A percentile compares a stretch with the other conserved stretches of the same genome.
Conservation (phyloP, 345 rosid genomes). For the Citrus glauca region DNA sequence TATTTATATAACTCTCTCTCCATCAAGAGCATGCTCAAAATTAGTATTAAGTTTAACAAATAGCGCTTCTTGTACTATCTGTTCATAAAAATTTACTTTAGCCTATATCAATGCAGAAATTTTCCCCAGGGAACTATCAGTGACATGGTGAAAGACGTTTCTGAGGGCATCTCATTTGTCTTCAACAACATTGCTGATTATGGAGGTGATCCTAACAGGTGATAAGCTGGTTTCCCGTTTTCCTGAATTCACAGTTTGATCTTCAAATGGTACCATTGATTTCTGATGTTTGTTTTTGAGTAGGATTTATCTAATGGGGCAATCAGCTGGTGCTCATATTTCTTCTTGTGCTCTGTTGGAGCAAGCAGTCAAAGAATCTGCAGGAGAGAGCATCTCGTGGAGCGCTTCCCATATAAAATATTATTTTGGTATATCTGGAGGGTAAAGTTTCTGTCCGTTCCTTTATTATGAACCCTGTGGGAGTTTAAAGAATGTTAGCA, state of each 20-base stretch:
- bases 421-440: slow-evolving; percentile 96
- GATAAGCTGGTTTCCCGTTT: slow-evolving; percentile 8
- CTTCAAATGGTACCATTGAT: slow-evolving; percentile 17
- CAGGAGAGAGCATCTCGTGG: slow-evolving; percentile 60
- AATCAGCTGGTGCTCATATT: slow-evolving; percentile 98
- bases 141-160: slow-evolving; percentile 78
- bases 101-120: slow-evolving; percentile 50
- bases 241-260: background rate
- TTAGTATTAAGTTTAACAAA: background rate
- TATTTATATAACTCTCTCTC: background rate
- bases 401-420: slow-evolving; percentile 74
- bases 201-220: slow-evolving; percentile 97
- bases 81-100: slow-evolving; percentile 5
- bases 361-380: slow-evolving; percentile 83
- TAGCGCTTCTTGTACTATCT: background rate
- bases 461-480: slow-evolving; percentile 4
- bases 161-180: slow-evolving; percentile 84
- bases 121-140: slow-evolving; percentile 95
- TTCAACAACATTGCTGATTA: slow-evolving; percentile 65
- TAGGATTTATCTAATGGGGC: slow-evolving; percentile 96
- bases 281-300: slow-evolving; percentile 19
- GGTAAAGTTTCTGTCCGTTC: slow-evolving; percentile 35
- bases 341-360: slow-evolving; percentile 86
- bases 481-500: background rate
- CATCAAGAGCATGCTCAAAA: background rate